Conservation (phyloP, 2,329 filamentous ascomycete genomes). For the Trichoderma sp. region DNA sequence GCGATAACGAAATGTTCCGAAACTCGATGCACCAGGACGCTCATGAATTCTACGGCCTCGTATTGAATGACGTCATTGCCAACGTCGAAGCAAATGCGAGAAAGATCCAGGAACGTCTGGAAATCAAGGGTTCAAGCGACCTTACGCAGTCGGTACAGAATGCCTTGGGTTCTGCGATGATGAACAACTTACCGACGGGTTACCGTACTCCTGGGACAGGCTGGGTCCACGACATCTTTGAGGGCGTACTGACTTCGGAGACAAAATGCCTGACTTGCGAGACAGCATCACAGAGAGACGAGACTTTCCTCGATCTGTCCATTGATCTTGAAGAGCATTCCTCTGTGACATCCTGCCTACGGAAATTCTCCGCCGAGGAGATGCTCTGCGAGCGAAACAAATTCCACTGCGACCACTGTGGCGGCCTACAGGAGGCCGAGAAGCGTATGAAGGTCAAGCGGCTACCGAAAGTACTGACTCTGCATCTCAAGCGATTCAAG, state of each 20-base stretch:
- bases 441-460: constrained; percentile 99
- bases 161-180: constrained; percentile 33
- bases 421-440: constrained; percentile 93
- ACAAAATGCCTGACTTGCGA: constrained; percentile 96
- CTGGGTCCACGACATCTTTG: constrained; percentile 97
- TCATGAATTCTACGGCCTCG: constrained; percentile 91
- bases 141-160: constrained; percentile 52
- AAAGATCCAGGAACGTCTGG: constrained; percentile 53
- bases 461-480: constrained; percentile 81
- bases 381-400: constrained; percentile 99
- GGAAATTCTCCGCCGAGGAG: constrained; percentile 96
- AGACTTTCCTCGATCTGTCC: constrained; percentile 92
- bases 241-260: constrained; percentile 91
- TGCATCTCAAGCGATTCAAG: constrained; percentile 97
- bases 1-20: constrained; percentile 95
- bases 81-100: constrained; percentile 88
- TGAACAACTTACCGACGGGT: constrained; percentile 37
- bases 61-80: constrained; percentile 93
- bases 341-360: constrained; percentile 90
- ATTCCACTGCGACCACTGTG: constrained; percentile 97
- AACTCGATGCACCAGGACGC: constrained; percentile 98
- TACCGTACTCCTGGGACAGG: constrained; percentile 63
- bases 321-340: constrained; percentile 95
- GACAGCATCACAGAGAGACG: constrained; percentile 89
- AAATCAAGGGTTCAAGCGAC: constrained; percentile 40